phyloP scores from a whole-genome alignment of 148 eudicot genomes.

The Vaccinium corymbosum region DNA sequence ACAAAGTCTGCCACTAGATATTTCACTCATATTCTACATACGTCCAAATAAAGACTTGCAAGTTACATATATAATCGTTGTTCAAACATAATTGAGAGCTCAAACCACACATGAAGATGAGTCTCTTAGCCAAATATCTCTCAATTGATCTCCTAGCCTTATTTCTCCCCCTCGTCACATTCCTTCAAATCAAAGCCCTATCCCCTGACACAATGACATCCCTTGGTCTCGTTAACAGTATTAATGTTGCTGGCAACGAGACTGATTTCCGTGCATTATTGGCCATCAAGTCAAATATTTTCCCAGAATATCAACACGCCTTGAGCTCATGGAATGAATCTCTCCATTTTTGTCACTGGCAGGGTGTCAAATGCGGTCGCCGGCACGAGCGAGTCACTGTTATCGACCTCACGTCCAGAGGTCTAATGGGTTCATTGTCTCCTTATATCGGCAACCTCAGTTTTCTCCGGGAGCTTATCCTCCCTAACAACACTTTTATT shows the following conservation, averaged over 20 bases:
- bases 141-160: neutral
- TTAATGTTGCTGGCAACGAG: too few species aligned
- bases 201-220: neutral
- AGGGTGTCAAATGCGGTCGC: neutral
- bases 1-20: too few species aligned
- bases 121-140: neutral
- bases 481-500: neutral
- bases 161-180: neutral
- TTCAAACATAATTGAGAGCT: too few species aligned
- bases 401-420: neutral
- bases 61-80: too few species aligned
- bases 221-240: too few species aligned
- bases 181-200: neutral
- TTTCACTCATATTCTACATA: too few species aligned
- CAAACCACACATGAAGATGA: neutral
- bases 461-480: neutral
- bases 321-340: too few species aligned
- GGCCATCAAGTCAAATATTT: too few species aligned
- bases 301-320: too few species aligned
- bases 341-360: neutral
- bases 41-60: too few species aligned
- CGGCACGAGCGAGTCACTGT: neutral
- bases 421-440: neutral
- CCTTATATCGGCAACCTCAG: neutral
- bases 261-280: too few species aligned